phyloP scores from a whole-genome alignment of 1,284 basidiomycete genomes.

The Apiotrichum montevideense region DNA sequence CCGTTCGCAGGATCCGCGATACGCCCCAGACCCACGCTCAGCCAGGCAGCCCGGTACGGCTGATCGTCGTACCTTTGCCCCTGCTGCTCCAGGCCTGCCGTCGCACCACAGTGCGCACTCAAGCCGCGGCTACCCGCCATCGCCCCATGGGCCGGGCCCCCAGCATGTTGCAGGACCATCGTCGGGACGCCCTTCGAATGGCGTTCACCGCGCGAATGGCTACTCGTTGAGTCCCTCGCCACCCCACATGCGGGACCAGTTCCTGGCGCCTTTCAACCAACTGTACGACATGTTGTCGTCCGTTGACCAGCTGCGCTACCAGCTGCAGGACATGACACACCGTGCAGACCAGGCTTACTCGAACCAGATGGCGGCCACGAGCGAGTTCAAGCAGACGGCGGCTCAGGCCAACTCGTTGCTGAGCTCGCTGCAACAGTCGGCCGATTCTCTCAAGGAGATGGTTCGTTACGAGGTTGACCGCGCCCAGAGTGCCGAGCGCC shows the following conservation, averaged over 20 bases:
- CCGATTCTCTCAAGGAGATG: slow-evolving; percentile 43
- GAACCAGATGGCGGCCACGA: slow-evolving; percentile 23
- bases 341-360: slow-evolving; percentile 28
- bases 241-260: slow-evolving; percentile 21
- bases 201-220: slow-evolving; percentile 15
- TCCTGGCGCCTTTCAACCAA: slow-evolving; percentile 30
- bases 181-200: slow-evolving; percentile 7
- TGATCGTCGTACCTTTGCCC: slow-evolving; percentile 29
- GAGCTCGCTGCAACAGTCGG: slow-evolving; percentile 31
- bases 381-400: slow-evolving; percentile 39
- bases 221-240: slow-evolving; percentile 20
- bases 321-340: slow-evolving; percentile 30
- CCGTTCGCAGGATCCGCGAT: slow-evolving; percentile 8
- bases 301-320: slow-evolving; percentile 28
- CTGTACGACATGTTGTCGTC: slow-evolving; percentile 35
- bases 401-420: slow-evolving; percentile 29
- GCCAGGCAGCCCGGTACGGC: slow-evolving; percentile 11
- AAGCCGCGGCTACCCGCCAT: slow-evolving; percentile 9
- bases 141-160: slow-evolving; percentile 10
- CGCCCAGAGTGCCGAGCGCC: slow-evolving; percentile 15
- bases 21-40: slow-evolving; percentile 9
- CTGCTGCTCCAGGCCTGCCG: slow-evolving; percentile 7
- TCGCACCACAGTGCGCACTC: slow-evolving; percentile 4
- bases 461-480: slow-evolving; percentile 40
- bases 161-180: not conserved